Percentiles rank a stretch among this genome's conserved stretches.
These are phyloP conservation scores for Cotoneaster glaucophyllus DNA, from an alignment of 306 rosid genomes.

Conservation along the genomic window DNA sequence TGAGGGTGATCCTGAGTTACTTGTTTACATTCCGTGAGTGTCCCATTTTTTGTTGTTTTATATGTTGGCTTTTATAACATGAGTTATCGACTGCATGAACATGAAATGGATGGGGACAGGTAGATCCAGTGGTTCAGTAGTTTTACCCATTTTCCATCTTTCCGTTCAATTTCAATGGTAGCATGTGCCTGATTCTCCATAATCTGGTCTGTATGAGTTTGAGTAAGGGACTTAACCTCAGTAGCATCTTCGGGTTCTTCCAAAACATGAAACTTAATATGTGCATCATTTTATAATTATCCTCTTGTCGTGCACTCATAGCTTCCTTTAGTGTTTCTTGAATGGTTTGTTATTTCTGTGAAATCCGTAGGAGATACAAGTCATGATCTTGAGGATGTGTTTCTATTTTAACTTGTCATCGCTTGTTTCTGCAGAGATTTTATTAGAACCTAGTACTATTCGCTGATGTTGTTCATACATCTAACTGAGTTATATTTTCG, in stretches of 20 bases:
- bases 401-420: background rate
- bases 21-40: constrained; percentile 84
- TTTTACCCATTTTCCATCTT: background rate
- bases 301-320: background rate
- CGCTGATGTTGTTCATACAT: background rate
- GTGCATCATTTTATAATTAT: background rate
- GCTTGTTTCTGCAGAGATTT: background rate
- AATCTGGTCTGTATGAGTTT: background rate
- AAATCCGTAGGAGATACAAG: background rate
- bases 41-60: background rate
- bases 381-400: background rate
- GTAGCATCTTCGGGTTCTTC: background rate
- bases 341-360: background rate
- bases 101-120: background rate
- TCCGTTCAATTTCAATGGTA: background rate
- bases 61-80: background rate
- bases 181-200: background rate
- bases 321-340: background rate
- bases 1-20: constrained; percentile 95
- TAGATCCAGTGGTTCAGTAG: background rate
- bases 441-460: background rate
- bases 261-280: background rate
- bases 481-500: background rate
- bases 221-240: background rate
- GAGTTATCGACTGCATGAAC: background rate